A percentile compares a stretch with the other conserved stretches of the same genome.
Conservation (phyloP, 306 rosid genomes). For the Citrullus mucosospermus region DNA sequence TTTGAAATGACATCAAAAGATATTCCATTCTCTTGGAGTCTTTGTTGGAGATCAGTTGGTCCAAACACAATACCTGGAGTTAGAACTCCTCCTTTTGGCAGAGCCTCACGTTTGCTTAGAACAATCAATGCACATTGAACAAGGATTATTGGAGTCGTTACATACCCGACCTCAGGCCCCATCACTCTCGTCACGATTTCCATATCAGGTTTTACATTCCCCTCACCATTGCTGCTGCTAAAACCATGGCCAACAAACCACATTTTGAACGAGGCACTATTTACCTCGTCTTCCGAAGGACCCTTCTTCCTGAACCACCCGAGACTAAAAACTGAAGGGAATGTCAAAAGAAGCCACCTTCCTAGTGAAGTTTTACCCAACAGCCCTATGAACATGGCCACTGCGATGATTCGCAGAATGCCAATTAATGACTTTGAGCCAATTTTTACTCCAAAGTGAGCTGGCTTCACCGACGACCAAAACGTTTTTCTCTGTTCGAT, state of each 20-base stretch:
- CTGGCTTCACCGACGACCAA: constrained; percentile 67
- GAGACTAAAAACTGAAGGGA: constrained; percentile 63
- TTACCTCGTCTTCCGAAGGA: constrained; percentile 64
- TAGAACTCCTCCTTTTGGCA: constrained; percentile 69
- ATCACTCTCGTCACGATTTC: constrained; percentile 67
- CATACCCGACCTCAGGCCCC: constrained; percentile 83
- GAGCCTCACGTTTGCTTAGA: constrained; percentile 41
- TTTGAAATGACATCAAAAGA: constrained; percentile 61
- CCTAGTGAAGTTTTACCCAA: constrained; percentile 44
- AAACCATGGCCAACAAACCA: constrained; percentile 78
- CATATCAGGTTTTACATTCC: constrained; percentile 44
- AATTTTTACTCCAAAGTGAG: constrained; percentile 65
- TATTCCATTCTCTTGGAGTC: constrained; percentile 68
- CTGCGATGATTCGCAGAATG: constrained; percentile 19
- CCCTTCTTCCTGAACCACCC: constrained; percentile 70
- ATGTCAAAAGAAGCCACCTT: constrained; percentile 66
- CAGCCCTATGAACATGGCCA: constrained; percentile 46
- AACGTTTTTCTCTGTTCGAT: constrained; percentile 41
- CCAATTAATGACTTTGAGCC: constrained; percentile 49
- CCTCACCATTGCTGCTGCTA: constrained; percentile 26
- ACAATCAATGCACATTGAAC: constrained; percentile 67
- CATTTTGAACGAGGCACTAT: constrained; percentile 72
- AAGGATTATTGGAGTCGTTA: constrained; percentile 70
- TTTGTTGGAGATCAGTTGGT: constrained; percentile 56
- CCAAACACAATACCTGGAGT: constrained; percentile 79